Base-by-base conservation (phyloP, 495 filamentous ascomycete genomes). In the Podospora appendiculata region DNA sequence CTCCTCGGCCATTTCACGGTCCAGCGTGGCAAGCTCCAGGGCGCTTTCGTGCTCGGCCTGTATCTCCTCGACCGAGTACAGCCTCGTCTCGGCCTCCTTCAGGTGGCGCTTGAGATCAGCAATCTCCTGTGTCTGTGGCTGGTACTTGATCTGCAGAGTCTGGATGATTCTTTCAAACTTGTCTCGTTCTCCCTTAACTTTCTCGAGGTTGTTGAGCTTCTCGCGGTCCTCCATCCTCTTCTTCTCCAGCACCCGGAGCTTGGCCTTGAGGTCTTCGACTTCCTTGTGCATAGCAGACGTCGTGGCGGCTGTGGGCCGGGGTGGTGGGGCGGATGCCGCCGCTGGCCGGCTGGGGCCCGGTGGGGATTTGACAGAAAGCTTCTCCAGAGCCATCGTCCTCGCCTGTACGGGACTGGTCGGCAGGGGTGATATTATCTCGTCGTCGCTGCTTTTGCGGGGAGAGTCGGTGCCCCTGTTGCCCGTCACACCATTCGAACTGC, bases 1-100 rank as follows among this genome's bases (percentile, higher is more conserved):
- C 62, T 97, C 92, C 66, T 96, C 92, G 2, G 93, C 94, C 90
- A 97, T 96, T 67, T 97, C 92, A 13, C 89, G 78, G 62, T 98
- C 93, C 16, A 98, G 72, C 0, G 86, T 84, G 14, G 89, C 88
- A 71, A 95, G 85, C 72, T 98, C 94, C 68, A 96, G 70, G 13
- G 85, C 74, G 6, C 82, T 79, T 14, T 96, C 93, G 67, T 93
- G 82, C 48, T 96, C 90, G 0, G 84, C 86, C 60, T 91, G 85
- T 17, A 86, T 71, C 12, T 76, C 70, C 55, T 92, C 89, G 9
- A 93, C 64, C 46, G 84, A 74, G 51, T 86, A 84, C 9, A 88
- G 67, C 45, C 76, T 78, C 12, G 75, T 66, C 56, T 90, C 85
- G 6, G 82, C 78, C 44, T 96, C 88, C 60, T 87, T 90, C 35